phyloP scores from a whole-genome alignment of 768 basidiomycete species.

The Lepiota subincarnata region DNA sequence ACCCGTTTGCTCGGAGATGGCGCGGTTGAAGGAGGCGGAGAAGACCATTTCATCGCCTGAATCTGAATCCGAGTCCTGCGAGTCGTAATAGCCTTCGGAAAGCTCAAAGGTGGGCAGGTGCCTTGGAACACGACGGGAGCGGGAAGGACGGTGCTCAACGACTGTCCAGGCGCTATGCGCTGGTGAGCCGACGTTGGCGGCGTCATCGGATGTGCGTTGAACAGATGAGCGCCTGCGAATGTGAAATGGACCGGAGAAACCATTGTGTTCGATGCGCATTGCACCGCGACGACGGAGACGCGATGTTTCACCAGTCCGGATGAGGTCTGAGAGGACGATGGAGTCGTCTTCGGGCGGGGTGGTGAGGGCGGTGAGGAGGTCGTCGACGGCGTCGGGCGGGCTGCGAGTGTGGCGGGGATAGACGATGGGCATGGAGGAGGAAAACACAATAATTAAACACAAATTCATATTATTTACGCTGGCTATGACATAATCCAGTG shows the following conservation, averaged over 20 bases:
- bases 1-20: slow-evolving; percentile 5
- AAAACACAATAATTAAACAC: no score
- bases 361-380: neutral
- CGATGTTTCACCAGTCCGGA: slow-evolving; percentile 72
- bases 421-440: slow-evolving; percentile 9
- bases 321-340: slow-evolving; percentile 68
- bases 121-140: slow-evolving; percentile 1
- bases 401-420: slow-evolving; percentile 4
- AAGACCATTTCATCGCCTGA: slow-evolving; percentile 14
- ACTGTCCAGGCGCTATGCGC: slow-evolving; percentile 6
- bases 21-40: slow-evolving; percentile 6
- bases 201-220: neutral
- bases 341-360: slow-evolving; percentile 43
- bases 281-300: slow-evolving; percentile 71
- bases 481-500: neutral
- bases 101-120: slow-evolving; percentile 10
- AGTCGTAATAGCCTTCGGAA: slow-evolving; percentile 6
- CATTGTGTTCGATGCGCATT: slow-evolving; percentile 51
- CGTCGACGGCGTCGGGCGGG: slow-evolving; percentile 1
- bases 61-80: slow-evolving; percentile 13
- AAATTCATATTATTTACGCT: no score
- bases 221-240: slow-evolving; percentile 3
- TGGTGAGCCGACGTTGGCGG: slow-evolving; percentile 14
- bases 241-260: slow-evolving; percentile 4
- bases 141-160: neutral